Percentiles rank a stretch among this genome's conserved stretches.
phyloP scores from a whole-genome alignment of 306 rosid genomes.

The Ceratonia siliqua region DNA sequence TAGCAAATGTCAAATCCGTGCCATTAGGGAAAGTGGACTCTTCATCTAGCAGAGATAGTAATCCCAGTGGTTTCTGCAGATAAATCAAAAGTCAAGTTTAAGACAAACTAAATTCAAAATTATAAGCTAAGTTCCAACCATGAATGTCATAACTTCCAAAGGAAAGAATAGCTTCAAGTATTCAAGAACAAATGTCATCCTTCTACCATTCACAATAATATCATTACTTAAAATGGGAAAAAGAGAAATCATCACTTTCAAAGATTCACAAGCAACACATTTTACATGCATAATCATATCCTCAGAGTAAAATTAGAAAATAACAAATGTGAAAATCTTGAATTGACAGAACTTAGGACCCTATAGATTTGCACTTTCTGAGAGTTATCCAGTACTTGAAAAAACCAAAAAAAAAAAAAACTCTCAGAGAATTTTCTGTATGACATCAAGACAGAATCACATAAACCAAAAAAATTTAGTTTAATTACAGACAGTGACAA shows the following conservation, averaged over 20 bases:
- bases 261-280: too few species aligned
- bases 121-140: background rate
- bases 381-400: too few species aligned
- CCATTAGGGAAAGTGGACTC: conserved; percentile 99
- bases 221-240: background rate
- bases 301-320: background rate
- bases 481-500: background rate
- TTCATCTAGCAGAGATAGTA: conserved; percentile 88
- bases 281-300: background rate
- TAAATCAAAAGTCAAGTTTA: conserved; percentile 26
- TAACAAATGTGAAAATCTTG: background rate
- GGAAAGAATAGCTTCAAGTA: background rate
- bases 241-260: background rate
- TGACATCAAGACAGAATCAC: background rate
- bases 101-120: conserved; percentile 23
- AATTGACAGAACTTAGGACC: background rate
- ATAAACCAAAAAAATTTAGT: conserved; percentile 20
- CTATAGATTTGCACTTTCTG: background rate
- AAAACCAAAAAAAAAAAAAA: background rate
- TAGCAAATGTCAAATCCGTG: conserved; percentile 85
- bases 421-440: background rate
- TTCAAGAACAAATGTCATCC: background rate
- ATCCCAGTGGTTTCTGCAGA: conserved; percentile 95
- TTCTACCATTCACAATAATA: conserved; percentile 6
- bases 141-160: background rate